Evolutionary conservation across 495 filamentous ascomycete species (phyloP), one percentile per base, ranked within the genome.

Genomic region (Tuber brumale): DNA sequence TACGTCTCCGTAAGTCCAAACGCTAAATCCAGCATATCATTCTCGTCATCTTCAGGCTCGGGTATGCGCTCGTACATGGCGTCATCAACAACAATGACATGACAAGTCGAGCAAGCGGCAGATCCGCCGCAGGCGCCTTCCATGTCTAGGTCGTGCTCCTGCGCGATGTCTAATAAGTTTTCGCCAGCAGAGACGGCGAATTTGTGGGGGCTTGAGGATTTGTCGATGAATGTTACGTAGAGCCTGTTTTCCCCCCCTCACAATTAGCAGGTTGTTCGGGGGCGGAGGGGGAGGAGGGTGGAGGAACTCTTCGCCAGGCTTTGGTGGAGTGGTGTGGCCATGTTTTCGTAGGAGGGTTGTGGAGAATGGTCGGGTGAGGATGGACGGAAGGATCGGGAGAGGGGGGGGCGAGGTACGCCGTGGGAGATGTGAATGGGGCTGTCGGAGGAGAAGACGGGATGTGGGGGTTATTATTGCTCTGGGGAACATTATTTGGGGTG

Each of bases 11-110:
- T 97, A 80, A 98, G 82, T 0, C 95, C 95, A 84, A 99, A 99
- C 0, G 95, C 95, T 76, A 98, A 84, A 84, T 99, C 95, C 80
- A 99, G 86, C 95, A 99, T 99, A 85, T 99, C 95, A 84, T 98
- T 98, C 88, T 99, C 95, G 83, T 99, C 96, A 83, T 99, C 95
- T 61, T 92, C 91, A 23, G 95, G 93, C 85, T 98, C 96, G 70
- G 91, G 89, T 86, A 98, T 95, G 85, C 90, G 91, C 78, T 98
- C 95, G 83, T 93, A 98, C 87, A 92, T 89, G 23, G 90, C 91
- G 6, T 92, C 89, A 81, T 92, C 90, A 75, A 91, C 87, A 66
- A 99, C 93, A 72, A 99, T 97, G 71, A 98, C 91, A 86, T 99
- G 95, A 86, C 95, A 99, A 1, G 95, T 99, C 76, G 93, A 97